phyloP scores from a whole-genome alignment of 164 flowering plant species.

The Magnolia kwangsiensis region DNA sequence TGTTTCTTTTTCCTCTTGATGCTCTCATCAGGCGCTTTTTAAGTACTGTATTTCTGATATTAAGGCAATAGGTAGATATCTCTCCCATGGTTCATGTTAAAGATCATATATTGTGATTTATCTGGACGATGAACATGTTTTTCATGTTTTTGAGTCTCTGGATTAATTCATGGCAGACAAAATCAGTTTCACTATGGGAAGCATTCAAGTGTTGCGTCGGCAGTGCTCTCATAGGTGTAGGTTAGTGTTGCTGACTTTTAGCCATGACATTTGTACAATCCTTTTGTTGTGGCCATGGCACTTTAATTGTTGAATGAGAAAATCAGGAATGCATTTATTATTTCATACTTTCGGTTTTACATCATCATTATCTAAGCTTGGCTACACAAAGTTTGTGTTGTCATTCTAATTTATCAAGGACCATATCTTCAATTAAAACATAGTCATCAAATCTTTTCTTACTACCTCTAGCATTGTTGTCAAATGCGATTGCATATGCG shows the following conservation, averaged over 20 bases:
- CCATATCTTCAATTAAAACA: too few species aligned
- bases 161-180: constrained; percentile 49
- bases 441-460: too few species aligned
- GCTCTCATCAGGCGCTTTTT: too few species aligned
- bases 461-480: too few species aligned
- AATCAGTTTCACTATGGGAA: constrained; percentile 62
- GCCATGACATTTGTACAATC: background rate
- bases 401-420: too few species aligned
- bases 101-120: background rate
- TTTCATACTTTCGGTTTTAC: too few species aligned
- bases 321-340: too few species aligned
- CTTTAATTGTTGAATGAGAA: background rate
- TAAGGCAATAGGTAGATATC: background rate
- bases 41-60: too few species aligned
- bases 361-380: too few species aligned
- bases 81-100: background rate
- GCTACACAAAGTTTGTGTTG: too few species aligned
- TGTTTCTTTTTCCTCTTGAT: too few species aligned
- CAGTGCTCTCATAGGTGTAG: constrained; percentile 52
- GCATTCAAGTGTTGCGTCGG: constrained; percentile 53
- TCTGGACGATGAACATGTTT: background rate
- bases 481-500: too few species aligned
- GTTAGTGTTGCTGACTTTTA: constrained; percentile 25
- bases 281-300: background rate
- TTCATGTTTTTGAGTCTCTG: constrained; percentile 4